phyloP scores from a whole-genome alignment of 176 grass and related monocot genomes.

The Secale cereale region DNA sequence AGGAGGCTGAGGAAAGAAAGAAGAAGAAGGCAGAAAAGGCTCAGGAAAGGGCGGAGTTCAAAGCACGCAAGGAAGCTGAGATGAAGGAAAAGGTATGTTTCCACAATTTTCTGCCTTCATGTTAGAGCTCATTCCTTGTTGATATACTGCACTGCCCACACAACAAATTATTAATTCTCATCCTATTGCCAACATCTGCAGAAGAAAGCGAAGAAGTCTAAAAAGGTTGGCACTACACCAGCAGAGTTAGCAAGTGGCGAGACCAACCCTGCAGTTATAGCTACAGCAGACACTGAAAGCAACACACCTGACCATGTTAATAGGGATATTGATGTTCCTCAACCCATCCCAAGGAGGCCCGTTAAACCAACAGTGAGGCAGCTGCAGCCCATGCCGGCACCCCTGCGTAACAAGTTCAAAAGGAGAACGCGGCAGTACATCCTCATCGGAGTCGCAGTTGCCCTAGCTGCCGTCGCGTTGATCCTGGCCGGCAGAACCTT shows the following conservation, averaged over 20 bases:
- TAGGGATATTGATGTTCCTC: constrained; percentile 26
- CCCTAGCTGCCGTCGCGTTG: constrained; percentile 44
- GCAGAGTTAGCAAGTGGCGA: constrained; percentile 6
- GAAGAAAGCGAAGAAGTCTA: constrained; percentile 67
- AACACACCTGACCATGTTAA: constrained; percentile 23
- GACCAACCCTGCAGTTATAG: constrained; percentile 14
- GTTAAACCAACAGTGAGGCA: constrained; percentile 51
- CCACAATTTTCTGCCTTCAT: constrained; percentile 6
- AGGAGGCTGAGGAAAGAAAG: constrained; percentile 91
- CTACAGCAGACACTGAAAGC: constrained; percentile 28
- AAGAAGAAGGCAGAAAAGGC: constrained; percentile 62
- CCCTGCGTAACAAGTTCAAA: constrained; percentile 62
- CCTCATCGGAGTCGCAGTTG: constrained; percentile 28
- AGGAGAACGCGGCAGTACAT: constrained; percentile 68
- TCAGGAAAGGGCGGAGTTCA: constrained; percentile 62
- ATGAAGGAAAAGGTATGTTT: constrained; percentile 59
- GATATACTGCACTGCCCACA: not conserved
- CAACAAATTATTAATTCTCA: not conserved
- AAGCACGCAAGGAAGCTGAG: constrained; percentile 75
- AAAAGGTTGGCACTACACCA: constrained; percentile 28
- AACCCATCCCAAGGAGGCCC: constrained; percentile 19
- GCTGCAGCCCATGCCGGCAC: constrained; percentile 55
- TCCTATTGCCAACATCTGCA: constrained; percentile 32
- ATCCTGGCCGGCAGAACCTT: constrained; percentile 61
- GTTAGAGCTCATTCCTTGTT: constrained; percentile 3